A percentile compares a stretch with the other conserved stretches of the same genome.
Conservation (phyloP, 176 grass and related monocot species). For the Ananas comosus region DNA sequence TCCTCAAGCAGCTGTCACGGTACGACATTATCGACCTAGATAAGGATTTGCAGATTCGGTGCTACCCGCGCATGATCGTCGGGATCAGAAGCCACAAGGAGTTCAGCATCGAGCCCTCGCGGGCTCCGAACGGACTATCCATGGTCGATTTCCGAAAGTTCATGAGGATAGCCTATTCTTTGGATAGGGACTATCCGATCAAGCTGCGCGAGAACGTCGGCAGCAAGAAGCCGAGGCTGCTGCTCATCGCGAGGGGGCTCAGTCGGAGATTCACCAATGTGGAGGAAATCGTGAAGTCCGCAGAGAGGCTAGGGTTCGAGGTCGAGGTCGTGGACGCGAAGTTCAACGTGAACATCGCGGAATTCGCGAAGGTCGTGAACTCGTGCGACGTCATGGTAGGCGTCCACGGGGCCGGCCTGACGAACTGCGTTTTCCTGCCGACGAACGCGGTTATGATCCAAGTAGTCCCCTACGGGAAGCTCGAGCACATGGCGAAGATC, state of each 20-base stretch:
- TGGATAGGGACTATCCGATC: slow-evolving; percentile 26
- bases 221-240: slow-evolving; percentile 38
- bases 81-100: slow-evolving; percentile 54
- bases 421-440: slow-evolving; percentile 70
- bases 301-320: slow-evolving; percentile 54
- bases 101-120: slow-evolving; percentile 41
- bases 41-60: slow-evolving; percentile 28
- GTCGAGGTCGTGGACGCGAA: slow-evolving; percentile 30
- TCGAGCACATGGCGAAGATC: slow-evolving; percentile 45
- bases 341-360: slow-evolving; percentile 25
- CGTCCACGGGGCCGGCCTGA: slow-evolving; percentile 72
- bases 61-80: slow-evolving; percentile 39
- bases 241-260: slow-evolving; percentile 42
- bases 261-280: slow-evolving; percentile 50
- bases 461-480: slow-evolving; percentile 66
- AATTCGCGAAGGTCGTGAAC: slow-evolving; percentile 49
- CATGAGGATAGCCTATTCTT: slow-evolving; percentile 35
- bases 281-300: slow-evolving; percentile 30
- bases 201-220: not conserved
- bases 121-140: slow-evolving; percentile 27
- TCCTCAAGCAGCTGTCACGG: slow-evolving; percentile 35
- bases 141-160: slow-evolving; percentile 65
- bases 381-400: slow-evolving; percentile 66
- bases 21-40: slow-evolving; percentile 54
- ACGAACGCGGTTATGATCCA: slow-evolving; percentile 46